Evolutionary conservation across 345 rosid species (phyloP).

Genomic region (Physaria fendleri): DNA sequence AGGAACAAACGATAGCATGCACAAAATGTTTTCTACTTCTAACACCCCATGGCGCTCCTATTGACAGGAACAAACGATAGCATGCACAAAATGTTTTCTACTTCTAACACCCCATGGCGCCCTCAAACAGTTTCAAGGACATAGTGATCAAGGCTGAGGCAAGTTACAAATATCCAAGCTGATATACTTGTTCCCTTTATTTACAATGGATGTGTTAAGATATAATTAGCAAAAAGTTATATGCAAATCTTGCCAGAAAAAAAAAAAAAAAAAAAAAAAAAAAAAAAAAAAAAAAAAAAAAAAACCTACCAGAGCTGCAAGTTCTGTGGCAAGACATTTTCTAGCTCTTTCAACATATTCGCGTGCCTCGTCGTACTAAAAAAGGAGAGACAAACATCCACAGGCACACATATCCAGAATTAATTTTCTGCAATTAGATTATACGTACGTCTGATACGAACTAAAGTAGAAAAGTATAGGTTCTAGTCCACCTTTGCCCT

Average conservation of each 20-base stretch:
- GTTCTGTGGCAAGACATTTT: slow-evolving; percentile 95
- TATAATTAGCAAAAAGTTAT: not conserved
- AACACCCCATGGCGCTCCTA: not conserved
- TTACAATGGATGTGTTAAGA: not conserved
- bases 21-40: too few species aligned
- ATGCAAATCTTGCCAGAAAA: slow-evolving; percentile 6
- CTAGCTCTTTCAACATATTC: slow-evolving; percentile 94
- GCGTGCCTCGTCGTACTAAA: slow-evolving; percentile 88
- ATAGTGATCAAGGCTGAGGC: slow-evolving; percentile 7
- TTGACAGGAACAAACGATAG: slow-evolving; percentile 4
- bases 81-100: slow-evolving; percentile 9
- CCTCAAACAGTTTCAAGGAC: slow-evolving; percentile 5
- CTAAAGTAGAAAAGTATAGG: not conserved
- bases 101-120: slow-evolving; percentile 7
- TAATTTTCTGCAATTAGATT: slow-evolving; percentile 1
- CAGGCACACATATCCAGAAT: not conserved
- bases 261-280: slow-evolving; percentile 15
- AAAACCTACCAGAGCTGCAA: slow-evolving; percentile 87
- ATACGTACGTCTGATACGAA: slow-evolving; percentile 1
- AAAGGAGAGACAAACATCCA: slow-evolving; percentile 8
- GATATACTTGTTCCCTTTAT: not conserved
- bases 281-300: too few species aligned
- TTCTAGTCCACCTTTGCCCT: slow-evolving; percentile 55
- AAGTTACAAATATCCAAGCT: not conserved
- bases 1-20: slow-evolving; percentile 3